A percentile compares a stretch with the other conserved stretches of the same genome.
phyloP scores from a whole-genome alignment of 495 filamentous ascomycete species.

The Aspergillus hancockii region DNA sequence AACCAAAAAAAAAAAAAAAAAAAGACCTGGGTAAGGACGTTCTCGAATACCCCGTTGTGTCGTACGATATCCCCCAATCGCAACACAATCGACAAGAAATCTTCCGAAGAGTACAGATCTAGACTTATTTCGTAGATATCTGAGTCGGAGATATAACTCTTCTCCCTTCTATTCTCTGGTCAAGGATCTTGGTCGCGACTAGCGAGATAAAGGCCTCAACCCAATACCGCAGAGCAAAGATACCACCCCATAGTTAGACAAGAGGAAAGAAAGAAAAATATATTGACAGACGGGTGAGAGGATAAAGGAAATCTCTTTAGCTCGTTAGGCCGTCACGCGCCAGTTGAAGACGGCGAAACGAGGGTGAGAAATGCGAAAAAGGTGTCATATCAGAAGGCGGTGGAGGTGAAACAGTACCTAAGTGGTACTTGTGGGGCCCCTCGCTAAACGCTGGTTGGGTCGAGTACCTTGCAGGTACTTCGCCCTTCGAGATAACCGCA shows the following conservation, averaged over 20 bases:
- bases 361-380: not conserved
- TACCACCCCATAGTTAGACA: not conserved
- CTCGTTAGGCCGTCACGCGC: not conserved
- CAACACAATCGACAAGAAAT: not conserved
- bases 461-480: not conserved
- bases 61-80: not conserved
- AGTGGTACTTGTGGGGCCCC: not conserved
- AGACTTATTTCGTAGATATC: not conserved
- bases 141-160: not conserved
- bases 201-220: not conserved
- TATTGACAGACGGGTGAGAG: not conserved
- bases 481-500: not conserved
- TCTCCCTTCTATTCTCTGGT: not conserved
- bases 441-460: not conserved
- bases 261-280: not conserved
- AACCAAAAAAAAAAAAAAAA: not conserved
- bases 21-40: not conserved
- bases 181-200: not conserved
- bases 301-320: not conserved
- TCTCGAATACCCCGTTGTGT: not conserved
- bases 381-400: conserved; percentile 2
- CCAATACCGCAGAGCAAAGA: not conserved
- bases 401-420: not conserved
- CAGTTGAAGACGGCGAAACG: not conserved
- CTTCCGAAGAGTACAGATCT: not conserved